Base-by-base conservation (phyloP, 306 rosid genomes). In the Rubus idaeus region DNA sequence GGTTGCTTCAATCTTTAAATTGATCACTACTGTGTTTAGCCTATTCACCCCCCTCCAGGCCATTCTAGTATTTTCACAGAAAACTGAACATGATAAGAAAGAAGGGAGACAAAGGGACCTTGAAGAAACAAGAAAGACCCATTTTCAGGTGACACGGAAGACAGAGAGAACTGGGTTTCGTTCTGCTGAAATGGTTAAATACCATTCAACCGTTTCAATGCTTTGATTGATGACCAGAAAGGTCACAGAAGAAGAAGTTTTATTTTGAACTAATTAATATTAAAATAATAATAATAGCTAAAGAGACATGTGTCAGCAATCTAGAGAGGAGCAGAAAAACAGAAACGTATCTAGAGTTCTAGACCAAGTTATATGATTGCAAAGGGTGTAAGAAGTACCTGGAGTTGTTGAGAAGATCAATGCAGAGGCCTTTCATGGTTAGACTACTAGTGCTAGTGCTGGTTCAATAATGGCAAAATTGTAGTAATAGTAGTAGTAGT, bases 351-450 rank as follows among this genome's bases (percentile, higher is more conserved):
- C 35, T 30, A n/a, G n/a, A n/a, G n/a, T n/a, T n/a, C n/a, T n/a
- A 30, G 35, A 30, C 35, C 35, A 30, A 30, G 35, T 30, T 9
- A 30, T 20, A 56, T 20, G 62, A 56, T 20, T n/a, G 9, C 2
- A 66, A n/a, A 70, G 61, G 30, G 53, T 20, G 49, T 45, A 47
- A 49, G 60, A 3, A 26, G 65, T 60, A 55, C 50, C 76, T 71
- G 65, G 37, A 71, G 60, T 39, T 71, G 8, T 53, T 21, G 3
- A 37, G 23, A 39, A 53, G 51, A 41, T 71, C 65, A 71, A 71
- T 52, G 76, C 51, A 71, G 50, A 53, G 64, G n/a, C 37, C 64
- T 71, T 71, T 71, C 76, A 71, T 71, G 76, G 64, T 21, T 52
- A 4, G 0, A 23, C 18, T 26, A 26, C 35, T 23, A 23, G 26